Evolutionary conservation across 352 stramenopile genomes (phyloP), one percentile per base, ranked within the genome.

Genomic region (Phytophthora hibernalis): DNA sequence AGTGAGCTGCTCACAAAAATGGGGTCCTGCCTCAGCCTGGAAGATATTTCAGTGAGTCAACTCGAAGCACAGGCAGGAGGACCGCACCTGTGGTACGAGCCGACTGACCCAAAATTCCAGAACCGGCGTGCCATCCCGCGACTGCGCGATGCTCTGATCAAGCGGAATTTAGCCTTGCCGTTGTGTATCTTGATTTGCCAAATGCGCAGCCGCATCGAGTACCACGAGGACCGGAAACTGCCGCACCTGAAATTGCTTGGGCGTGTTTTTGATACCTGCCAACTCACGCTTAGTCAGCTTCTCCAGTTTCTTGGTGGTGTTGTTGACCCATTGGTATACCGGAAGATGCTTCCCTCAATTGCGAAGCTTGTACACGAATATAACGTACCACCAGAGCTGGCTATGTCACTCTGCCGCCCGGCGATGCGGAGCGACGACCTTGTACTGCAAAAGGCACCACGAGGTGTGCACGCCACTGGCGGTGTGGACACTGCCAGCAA

Each of bases 1-100:
- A 96, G 87, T 64, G 89, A 97, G 51, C 54, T 97, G 12, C 59
- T 97, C n/a, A 86, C 83, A 5, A 93, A 93, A 50, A 96, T 97
- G 89, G 90, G 87, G 2, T 94, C 85, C 11, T 96, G 87, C 38
- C 83, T 94, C 53, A 93, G 82, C 22, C 81, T 96, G 49, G 87
- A 95, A 71, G 88, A 97, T 47, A 93, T 97, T 44, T 97, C 89
- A 11, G 48, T 68, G 33, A 92, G 72, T 61, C 89, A 97, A 44
- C 61, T 97, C 13, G 89, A 97, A 77, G 89, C 87, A 2, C 80
- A 92, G 37, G 86, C 89, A 11, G 89, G 89, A 24, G 89, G 87
- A 0, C 85, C 85, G 11, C 79, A 92, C 43, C 70, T 97, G 24
- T 92, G 87, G 80, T 82, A 92, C 37, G 89, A 96, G 49, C 82